Conservation (phyloP, 1,139 yeast genomes). For the Saccharomyces hybrid region DNA sequence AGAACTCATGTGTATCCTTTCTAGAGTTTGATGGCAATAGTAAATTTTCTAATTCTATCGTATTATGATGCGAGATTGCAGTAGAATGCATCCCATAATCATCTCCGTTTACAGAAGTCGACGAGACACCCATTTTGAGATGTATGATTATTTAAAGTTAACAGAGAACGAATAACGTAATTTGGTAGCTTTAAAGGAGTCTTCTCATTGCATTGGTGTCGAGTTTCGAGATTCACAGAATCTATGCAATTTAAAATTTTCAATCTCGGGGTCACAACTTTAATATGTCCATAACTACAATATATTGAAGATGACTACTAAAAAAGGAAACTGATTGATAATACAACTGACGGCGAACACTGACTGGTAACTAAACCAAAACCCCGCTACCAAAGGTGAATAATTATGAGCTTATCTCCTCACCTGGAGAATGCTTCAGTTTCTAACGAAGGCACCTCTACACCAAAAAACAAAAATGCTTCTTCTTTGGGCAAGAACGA, state of each 20-base stretch:
- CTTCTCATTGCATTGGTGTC: no score
- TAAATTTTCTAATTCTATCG: neutral
- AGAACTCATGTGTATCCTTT: neutral
- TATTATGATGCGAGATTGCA: neutral
- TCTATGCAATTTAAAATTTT: neutral
- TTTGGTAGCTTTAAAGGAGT: neutral
- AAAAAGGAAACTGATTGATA: neutral
- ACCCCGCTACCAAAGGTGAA: neutral
- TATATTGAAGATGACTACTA: neutral
- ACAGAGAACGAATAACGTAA: no score
- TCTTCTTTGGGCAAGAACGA: slow-evolving; percentile 9
- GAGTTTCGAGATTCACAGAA: no score
- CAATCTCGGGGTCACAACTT: neutral
- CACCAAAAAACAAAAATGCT: slow-evolving; percentile 8
- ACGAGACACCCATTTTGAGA: neutral
- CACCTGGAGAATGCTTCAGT: neutral
- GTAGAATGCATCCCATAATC: neutral
- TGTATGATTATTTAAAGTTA: neutral
- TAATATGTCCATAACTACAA: neutral
- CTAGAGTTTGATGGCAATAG: neutral
- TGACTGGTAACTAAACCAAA: neutral
- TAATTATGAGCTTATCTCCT: neutral
- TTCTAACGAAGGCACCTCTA: neutral
- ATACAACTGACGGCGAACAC: neutral
- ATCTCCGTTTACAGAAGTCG: neutral